A percentile compares a stretch with the other conserved stretches of the same genome.
These are phyloP conservation scores for Leucosporidium scottii DNA, from an alignment of 768 basidiomycete genomes.

Conservation along the genomic window DNA sequence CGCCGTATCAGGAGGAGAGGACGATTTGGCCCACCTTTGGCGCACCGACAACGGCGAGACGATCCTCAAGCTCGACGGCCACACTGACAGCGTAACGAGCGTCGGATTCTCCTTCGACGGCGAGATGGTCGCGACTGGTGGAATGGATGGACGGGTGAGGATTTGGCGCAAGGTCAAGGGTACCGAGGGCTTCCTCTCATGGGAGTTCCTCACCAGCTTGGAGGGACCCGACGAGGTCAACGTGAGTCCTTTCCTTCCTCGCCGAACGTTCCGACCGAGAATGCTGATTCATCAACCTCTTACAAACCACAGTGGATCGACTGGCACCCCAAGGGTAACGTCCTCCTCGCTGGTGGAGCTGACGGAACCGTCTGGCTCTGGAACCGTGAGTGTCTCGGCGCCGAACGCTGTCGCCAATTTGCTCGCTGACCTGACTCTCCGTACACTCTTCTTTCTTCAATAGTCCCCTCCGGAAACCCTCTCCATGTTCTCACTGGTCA, in stretches of 20 bases:
- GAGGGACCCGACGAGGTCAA: constrained; percentile 93
- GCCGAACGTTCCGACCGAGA: not conserved
- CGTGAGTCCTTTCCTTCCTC: constrained; percentile 47
- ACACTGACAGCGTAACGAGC: constrained; percentile 80
- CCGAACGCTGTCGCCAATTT: not conserved
- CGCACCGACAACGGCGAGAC: constrained; percentile 71
- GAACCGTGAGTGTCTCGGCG: constrained; percentile 62
- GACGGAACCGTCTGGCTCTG: constrained; percentile 94
- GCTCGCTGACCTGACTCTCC: constrained; percentile 6
- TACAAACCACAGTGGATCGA: constrained; percentile 62
- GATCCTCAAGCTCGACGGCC: constrained; percentile 78
- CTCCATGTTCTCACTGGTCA: constrained; percentile 97
- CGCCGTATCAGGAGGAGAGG: constrained; percentile 88
- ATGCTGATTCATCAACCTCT: too few species aligned
- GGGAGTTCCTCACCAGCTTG: constrained; percentile 91
- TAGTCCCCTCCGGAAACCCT: constrained; percentile 88
- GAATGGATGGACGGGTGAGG: constrained; percentile 93
- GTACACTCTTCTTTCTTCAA: not conserved
- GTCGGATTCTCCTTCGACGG: constrained; percentile 79
- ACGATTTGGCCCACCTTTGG: constrained; percentile 92
- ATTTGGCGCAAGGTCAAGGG: constrained; percentile 71
- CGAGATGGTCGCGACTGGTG: constrained; percentile 87
- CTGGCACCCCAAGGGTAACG: constrained; percentile 92
- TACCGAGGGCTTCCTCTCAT: constrained; percentile 51
- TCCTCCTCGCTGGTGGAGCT: constrained; percentile 83